These are phyloP conservation scores for Miscanthus sacchariflorus DNA, from an alignment of 202 grass and related monocot genomes.

Conservation along the genomic window DNA sequence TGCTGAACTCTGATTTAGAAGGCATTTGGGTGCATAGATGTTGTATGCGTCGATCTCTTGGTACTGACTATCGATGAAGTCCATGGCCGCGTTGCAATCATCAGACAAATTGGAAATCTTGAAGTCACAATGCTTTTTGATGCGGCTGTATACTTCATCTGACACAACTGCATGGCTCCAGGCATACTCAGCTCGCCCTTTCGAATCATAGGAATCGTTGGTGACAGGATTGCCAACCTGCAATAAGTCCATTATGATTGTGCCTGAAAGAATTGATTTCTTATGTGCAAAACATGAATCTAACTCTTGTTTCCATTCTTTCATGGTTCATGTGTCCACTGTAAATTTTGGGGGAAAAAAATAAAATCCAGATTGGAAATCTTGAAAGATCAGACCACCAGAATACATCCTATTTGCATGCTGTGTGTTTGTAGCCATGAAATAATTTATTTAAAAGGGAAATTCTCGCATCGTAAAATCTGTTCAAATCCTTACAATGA, in stretches of 20 bases:
- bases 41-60: conserved; percentile 72
- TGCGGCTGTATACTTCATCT: conserved; percentile 54
- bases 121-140: conserved; percentile 63
- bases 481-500: conserved; percentile 66
- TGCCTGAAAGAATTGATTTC: not conserved
- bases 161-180: conserved; percentile 81
- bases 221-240: conserved; percentile 81
- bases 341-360: not conserved
- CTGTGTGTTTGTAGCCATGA: not conserved
- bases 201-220: conserved; percentile 65
- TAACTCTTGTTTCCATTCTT: not conserved
- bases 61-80: conserved; percentile 57
- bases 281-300: not conserved
- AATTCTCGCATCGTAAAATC: not conserved
- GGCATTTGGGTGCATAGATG: conserved; percentile 87
- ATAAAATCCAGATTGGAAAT: not conserved
- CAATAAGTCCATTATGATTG: conserved; percentile 13
- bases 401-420: not conserved
- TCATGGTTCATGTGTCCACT: not conserved
- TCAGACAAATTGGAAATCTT: conserved; percentile 59
- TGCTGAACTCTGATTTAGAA: conserved; percentile 60
- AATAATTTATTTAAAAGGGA: not conserved
- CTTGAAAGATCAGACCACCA: not conserved
- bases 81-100: conserved; percentile 52
- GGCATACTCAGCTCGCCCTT: conserved; percentile 75